Conservation (phyloP, 2,329 filamentous ascomycete species). For the Lachnellula arida region DNA sequence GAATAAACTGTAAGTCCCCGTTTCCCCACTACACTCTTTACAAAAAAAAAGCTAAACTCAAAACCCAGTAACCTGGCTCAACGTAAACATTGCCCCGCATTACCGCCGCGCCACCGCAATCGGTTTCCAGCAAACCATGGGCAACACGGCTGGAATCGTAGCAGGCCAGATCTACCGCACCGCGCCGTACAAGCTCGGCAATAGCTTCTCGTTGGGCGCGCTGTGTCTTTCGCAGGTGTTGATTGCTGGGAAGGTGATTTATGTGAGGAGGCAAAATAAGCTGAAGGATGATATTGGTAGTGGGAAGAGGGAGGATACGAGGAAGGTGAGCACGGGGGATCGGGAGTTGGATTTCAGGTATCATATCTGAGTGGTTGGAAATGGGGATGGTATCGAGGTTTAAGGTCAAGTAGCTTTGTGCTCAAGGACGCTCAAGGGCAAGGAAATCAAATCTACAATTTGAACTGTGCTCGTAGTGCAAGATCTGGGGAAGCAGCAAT, state of each 20-base stretch:
- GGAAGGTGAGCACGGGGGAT: conserved; percentile 44
- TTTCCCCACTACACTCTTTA: not conserved
- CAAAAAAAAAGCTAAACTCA: not conserved
- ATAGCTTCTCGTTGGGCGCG: conserved; percentile 21
- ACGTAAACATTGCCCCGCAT: conserved; percentile 42
- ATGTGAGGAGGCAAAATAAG: conserved; percentile 39
- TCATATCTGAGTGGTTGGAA: conserved; percentile 27
- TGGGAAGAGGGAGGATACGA: conserved; percentile 40
- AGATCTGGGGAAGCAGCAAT: not conserved
- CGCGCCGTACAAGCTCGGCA: conserved; percentile 22
- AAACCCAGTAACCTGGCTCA: conserved; percentile 38
- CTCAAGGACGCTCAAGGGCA: not conserved
- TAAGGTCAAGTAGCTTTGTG: not conserved
- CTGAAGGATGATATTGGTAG: conserved; percentile 36
- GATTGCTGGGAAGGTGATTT: conserved; percentile 38
- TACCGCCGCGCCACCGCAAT: conserved; percentile 44
- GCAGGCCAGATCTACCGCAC: conserved; percentile 21
- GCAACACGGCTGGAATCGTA: conserved; percentile 43
- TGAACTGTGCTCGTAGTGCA: not conserved
- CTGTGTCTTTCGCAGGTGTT: conserved; percentile 25
- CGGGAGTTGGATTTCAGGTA: conserved; percentile 45
- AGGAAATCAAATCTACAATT: not conserved
- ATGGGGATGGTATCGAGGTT: not conserved
- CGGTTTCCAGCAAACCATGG: conserved; percentile 42
- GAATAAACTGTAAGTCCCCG: conserved; percentile 34